Percentiles rank a stretch among this genome's conserved stretches.
These are phyloP conservation scores for Plantago lanceolata DNA, from an alignment of 305 asterid species.

Conservation along the genomic window DNA sequence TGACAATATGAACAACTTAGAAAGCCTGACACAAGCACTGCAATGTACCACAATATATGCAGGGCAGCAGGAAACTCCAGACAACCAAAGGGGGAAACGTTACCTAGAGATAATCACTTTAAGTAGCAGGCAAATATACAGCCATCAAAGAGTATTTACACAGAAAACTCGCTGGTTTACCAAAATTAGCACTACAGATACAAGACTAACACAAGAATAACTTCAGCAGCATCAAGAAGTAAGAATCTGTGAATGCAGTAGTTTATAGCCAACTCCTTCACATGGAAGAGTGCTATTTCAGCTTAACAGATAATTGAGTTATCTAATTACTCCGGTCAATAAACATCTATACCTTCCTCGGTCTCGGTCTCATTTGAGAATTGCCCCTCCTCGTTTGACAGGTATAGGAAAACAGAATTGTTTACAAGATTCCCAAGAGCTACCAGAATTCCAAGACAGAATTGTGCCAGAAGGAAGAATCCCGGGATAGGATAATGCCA, in stretches of 20 bases:
- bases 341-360: slow-evolving; percentile 62
- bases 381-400: slow-evolving; percentile 75
- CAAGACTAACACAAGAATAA: background rate
- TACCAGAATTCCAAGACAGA: slow-evolving; percentile 92
- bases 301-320: background rate
- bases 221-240: no score
- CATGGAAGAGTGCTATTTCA: background rate
- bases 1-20: background rate
- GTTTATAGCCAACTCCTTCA: background rate
- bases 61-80: background rate
- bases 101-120: background rate
- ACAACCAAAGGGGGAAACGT: background rate
- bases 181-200: background rate
- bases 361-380: slow-evolving; percentile 45
- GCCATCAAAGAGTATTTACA: background rate
- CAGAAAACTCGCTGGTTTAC: background rate
- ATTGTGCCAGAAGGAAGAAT: slow-evolving; percentile 90
- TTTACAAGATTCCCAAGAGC: slow-evolving; percentile 98
- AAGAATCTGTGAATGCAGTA: background rate
- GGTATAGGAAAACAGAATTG: slow-evolving; percentile 72
- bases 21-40: background rate
- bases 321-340: slow-evolving; percentile 15
- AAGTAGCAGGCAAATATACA: background rate
- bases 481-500: slow-evolving; percentile 99
- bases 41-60: background rate